Conservation (phyloP, 345 rosid species). For the Brassica napus region Da-Ae NC_063447.1:16933001-16933500, state of each 20-base stretch:
- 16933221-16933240: conserved; percentile 23
- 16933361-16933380: conserved; percentile 27
- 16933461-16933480: conserved; percentile 49
- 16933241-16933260: conserved; percentile 28
- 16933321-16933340: conserved; percentile 28
- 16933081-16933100: not conserved
- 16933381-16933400: conserved; percentile 22
- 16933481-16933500: conserved; percentile 41
- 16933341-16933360: conserved; percentile 28
- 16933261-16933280: conserved; percentile 38
- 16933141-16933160: conserved; percentile 9
- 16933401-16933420: conserved; percentile 28
- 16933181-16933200: conserved; percentile 21
- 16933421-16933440: conserved; percentile 30
- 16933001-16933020: not conserved
- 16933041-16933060: not conserved
- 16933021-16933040: not conserved
- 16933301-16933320: conserved; percentile 38
- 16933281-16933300: conserved; percentile 24
- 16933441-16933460: conserved; percentile 29
- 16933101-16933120: not conserved
- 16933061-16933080: not conserved
- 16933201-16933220: not conserved
- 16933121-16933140: conserved; percentile 34
- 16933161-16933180: conserved; percentile 19